These are phyloP conservation scores for Tripterygium wilfordii DNA, from an alignment of 177 flowering plant species.

Conservation along the genomic window DNA sequence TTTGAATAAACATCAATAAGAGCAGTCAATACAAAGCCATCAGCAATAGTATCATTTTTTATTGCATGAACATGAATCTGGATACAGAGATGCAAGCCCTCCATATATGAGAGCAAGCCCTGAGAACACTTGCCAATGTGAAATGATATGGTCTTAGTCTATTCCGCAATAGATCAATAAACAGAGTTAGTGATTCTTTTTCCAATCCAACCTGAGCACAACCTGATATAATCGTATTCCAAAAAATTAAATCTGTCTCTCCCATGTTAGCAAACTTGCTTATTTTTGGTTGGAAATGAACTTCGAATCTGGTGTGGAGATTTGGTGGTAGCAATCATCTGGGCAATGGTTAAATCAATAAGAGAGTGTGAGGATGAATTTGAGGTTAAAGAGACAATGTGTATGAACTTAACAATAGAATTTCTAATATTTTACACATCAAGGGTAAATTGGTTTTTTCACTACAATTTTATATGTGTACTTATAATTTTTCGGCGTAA, in stretches of 20 bases:
- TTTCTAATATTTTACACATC: too few species aligned
- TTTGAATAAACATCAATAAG: constrained; percentile 50
- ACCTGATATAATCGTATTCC: constrained; percentile 66
- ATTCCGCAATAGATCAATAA: constrained; percentile 22
- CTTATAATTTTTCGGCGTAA: too few species aligned
- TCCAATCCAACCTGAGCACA: constrained; percentile 38
- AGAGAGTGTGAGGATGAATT: too few species aligned
- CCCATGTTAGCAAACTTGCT: constrained; percentile 39
- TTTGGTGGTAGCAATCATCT: too few species aligned
- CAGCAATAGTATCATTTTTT: constrained; percentile 25
- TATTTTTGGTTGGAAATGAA: too few species aligned
- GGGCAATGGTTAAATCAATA: too few species aligned
- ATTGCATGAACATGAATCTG: constrained; percentile 53
- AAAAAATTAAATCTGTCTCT: constrained; percentile 56
- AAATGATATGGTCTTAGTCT: constrained; percentile 42
- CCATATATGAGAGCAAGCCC: constrained; percentile 36
- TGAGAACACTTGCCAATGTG: constrained; percentile 51
- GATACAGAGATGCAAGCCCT: constrained; percentile 23
- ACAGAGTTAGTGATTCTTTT: constrained; percentile 32
- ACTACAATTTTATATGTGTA: too few species aligned
- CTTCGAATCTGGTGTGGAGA: too few species aligned
- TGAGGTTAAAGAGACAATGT: too few species aligned
- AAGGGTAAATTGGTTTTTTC: too few species aligned
- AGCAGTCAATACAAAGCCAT: constrained; percentile 43
- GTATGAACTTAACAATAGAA: too few species aligned